A percentile compares a stretch with the other conserved stretches of the same genome.
Evolutionary conservation across 2,329 filamentous ascomycete species (phyloP).

Genomic region (Talaromyces albobiverticillius): DNA sequence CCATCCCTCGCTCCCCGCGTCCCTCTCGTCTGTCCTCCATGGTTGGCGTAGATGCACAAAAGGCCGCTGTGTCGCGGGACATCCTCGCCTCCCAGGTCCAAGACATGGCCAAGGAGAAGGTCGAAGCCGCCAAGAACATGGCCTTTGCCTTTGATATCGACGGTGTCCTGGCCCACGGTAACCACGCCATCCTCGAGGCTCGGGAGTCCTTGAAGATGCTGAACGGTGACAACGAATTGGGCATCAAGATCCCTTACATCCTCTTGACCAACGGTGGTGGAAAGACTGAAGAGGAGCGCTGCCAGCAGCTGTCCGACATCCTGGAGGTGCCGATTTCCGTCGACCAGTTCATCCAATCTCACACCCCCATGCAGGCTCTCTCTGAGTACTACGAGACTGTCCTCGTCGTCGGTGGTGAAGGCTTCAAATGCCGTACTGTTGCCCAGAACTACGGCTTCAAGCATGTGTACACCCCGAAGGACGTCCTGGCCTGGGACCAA

Average conservation of each 20-base stretch:
- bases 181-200: constrained; percentile 67
- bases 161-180: constrained; percentile 71
- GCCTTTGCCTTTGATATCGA: constrained; percentile 70
- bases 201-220: constrained; percentile 65
- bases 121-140: constrained; percentile 71
- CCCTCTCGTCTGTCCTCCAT: constrained; percentile 66
- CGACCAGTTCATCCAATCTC: constrained; percentile 74
- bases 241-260: constrained; percentile 74
- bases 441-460: constrained; percentile 72
- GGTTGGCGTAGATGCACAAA: constrained; percentile 45
- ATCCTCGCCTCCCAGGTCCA: constrained; percentile 70
- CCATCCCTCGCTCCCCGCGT: constrained; percentile 69
- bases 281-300: constrained; percentile 65
- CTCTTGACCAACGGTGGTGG: constrained; percentile 73
- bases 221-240: constrained; percentile 73
- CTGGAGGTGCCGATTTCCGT: constrained; percentile 63
- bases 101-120: constrained; percentile 64
- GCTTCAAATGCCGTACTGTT: constrained; percentile 70
- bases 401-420: constrained; percentile 71
- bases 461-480: constrained; percentile 70
- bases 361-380: constrained; percentile 73
- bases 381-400: constrained; percentile 75
- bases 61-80: constrained; percentile 61
- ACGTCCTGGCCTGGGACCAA: constrained; percentile 68
- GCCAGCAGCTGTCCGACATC: constrained; percentile 65